Evolutionary conservation across 169 alveolate species (phyloP).

Genomic region (Besnoitia besnoiti): DNA sequence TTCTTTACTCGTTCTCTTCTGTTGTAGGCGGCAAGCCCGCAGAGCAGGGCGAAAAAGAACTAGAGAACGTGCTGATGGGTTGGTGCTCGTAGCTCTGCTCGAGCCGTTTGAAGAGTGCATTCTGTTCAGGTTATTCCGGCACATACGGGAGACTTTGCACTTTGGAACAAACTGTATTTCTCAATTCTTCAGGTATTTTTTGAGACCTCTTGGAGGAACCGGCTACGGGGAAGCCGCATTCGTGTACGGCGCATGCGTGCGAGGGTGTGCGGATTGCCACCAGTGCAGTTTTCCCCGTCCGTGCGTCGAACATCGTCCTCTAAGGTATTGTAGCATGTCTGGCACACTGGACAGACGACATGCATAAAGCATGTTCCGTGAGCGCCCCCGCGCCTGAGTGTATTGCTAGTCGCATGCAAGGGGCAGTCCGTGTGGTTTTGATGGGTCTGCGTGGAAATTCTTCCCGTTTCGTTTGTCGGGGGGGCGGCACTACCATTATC

Average conservation of each 20-base stretch:
- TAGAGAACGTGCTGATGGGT: not conserved
- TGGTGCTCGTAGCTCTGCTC: constrained; percentile 1
- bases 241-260: not conserved
- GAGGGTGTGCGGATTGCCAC: not conserved
- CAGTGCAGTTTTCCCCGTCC: not conserved
- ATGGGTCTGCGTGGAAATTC: not conserved
- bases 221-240: not conserved
- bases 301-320: not conserved
- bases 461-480: not conserved
- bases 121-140: not conserved
- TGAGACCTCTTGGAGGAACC: not conserved
- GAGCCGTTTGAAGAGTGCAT: not conserved
- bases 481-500: not conserved
- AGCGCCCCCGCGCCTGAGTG: not conserved
- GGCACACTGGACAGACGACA: not conserved
- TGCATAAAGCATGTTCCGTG: not conserved
- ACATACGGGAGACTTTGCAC: not conserved
- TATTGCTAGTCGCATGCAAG: not conserved
- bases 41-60: not conserved
- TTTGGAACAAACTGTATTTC: not conserved
- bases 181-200: not conserved
- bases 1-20: not conserved
- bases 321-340: not conserved
- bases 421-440: not conserved
- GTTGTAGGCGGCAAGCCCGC: not conserved